Evolutionary conservation across 2,329 filamentous ascomycete species (phyloP), one percentile per base, ranked within the genome.

Genomic region (Dactylellina haptotyla): DNA sequence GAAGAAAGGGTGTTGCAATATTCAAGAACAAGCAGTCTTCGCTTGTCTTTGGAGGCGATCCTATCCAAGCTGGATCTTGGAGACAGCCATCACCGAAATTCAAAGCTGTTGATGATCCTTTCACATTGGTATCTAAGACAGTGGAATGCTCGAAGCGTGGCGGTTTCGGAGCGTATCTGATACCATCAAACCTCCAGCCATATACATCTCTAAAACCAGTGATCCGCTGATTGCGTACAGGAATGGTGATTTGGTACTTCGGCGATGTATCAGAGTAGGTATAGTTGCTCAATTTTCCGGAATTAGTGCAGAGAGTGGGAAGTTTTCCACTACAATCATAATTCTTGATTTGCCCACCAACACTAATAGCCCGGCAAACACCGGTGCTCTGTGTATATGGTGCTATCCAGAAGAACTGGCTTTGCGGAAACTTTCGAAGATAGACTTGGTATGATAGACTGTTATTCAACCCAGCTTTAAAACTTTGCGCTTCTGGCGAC

Each of bases 101-200:
- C 5, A 81, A 77, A 1, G 81, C 82, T 10, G 80, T 78, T 10
- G 79, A 78, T 3, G 79, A 75, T 0, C 79, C 80, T 5, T 77
- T 77, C 0, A 80, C 81, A n/a, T n/a, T n/a, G n/a, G n/a, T n/a
- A 26, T 78, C 72, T 71, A 84, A 83, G 0, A 79, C 78, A 12
- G 76, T 77, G 0, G 84, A 81, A 71, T 85, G 82, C 0, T 80
- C 81, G 75, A 84, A 85, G 10, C 84, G 80, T 53, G 80, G 76
- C 1, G 84, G 83, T 59, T 81, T 79, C 0, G 80, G 75, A 2
- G 83, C 83, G 70, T 84, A 85, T 58, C 82, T 81, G 30, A 86
- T 78, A 9, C 84, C 84, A n/a, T 84, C 79, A 75, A 86, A 86
- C 4, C 84, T 83, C 76, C 85, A 86, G 12, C 81, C 82, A 20